Evolutionary conservation across 208 protist genomes (phyloP), one percentile per base, ranked within the genome.

Genomic region (Acanthamoeba lenticulata): DNA sequence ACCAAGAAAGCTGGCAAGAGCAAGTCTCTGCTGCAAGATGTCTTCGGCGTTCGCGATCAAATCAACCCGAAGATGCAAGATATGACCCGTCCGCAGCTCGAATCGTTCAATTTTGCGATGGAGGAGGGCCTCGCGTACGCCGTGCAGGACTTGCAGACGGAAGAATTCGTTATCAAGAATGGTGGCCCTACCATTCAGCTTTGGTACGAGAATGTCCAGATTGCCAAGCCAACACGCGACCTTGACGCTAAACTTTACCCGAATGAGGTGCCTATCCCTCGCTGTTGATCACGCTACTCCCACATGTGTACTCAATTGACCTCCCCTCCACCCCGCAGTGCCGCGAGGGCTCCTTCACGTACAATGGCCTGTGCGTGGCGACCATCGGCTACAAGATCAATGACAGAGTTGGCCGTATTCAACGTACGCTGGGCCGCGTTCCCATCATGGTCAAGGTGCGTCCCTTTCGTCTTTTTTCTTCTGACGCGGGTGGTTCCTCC

Each of bases 361-460:
- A 98, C 91, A 52, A 65, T 21, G 96, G 65, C 4, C 47, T 49
- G 24, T 42, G 97, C 11, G 27, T 60, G 2, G 95, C 90, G 7
- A 93, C 34, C 4, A 17, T 98, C 27, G 74, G 45, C 24, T 55
- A 65, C 13, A 36, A 44, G 13, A 45, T 95, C 0, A 67, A 93
- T 49, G 94, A 89, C 29, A 94, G 72, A 44, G 44, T 42, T 11
- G 1, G 34, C 11, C 29, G 40, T 11, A 29, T 95, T 15, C 40
- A 91, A 36, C 9, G 83, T 7, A 90, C 47, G 36, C 3, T 98
- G 15, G 97, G 97, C 32, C 77, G 94, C 19, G 42, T 98, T 24
- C 98, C 98, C 4, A 94, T 98, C 88, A 98, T 98, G 98, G 96
- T 98, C 11, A 90, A 90, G 34, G 65, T 86, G 65, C 83, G 29